Conservation (phyloP, 2,329 filamentous ascomycete species). For the Camptophora hylomeconis region DNA sequence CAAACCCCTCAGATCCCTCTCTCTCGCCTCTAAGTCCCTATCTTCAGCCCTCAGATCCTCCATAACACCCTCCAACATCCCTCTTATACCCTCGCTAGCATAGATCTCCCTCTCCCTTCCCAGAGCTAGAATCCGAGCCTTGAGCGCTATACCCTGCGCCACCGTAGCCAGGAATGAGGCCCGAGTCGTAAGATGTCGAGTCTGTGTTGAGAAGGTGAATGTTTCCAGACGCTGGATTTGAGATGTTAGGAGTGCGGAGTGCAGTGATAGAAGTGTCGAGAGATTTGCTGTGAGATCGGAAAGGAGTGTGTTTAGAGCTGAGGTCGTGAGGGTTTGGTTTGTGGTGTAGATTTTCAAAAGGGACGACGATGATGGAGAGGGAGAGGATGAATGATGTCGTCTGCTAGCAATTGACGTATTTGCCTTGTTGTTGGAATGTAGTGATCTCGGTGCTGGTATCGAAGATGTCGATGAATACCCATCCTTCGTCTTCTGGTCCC, state of each 20-base stretch:
- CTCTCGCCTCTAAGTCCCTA: conserved; percentile 22
- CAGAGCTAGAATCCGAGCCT: conserved; percentile 9
- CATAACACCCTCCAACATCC: conserved; percentile 20
- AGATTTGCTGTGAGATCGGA: conserved; percentile 3
- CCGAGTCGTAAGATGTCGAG: conserved; percentile 8
- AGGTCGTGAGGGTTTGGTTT: no score
- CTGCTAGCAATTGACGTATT: no score
- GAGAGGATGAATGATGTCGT: no score
- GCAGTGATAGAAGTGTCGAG: conserved; percentile 4
- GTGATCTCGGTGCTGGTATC: no score
- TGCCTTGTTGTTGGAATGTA: no score
- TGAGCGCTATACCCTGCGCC: conserved; percentile 12
- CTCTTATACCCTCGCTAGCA: not conserved
- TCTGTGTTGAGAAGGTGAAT: conserved; percentile 12
- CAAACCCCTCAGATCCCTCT: conserved; percentile 20
- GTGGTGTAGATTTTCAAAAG: no score
- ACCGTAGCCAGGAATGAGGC: conserved; percentile 11
- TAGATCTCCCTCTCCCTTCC: conserved; percentile 5
- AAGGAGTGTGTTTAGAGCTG: no score
- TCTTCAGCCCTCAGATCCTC: conserved; percentile 26
- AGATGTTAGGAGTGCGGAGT: conserved; percentile 5
- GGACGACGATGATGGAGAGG: no score
- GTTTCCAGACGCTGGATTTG: conserved; percentile 12
- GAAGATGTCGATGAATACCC: no score
- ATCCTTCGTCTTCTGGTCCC: no score